Base-by-base conservation (phyloP, 2,329 filamentous ascomycete genomes). In the Torrubiellomyces zombiae region DNA sequence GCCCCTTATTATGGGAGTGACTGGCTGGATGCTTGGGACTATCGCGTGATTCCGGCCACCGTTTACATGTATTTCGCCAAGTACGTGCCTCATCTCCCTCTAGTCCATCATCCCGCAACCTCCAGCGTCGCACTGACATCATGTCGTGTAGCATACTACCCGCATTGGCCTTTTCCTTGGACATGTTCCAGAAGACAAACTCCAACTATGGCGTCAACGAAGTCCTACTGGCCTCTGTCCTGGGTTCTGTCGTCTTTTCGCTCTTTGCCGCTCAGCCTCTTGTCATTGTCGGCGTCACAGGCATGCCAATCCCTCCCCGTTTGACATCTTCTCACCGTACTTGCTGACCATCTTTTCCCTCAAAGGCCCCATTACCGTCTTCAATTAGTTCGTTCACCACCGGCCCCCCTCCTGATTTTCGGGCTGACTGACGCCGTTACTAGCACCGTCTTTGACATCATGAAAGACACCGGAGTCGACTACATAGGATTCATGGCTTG, bases 61-160 rank as follows among this genome's bases (percentile, higher is more conserved):
- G 58, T 91, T 16, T 91, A 91, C 52, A 92, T 91, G 79, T 92
- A 89, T 56, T 92, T 91, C 63, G 81, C 82, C 34, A 91, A 91
- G 80, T 86, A 62, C 33, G 59, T 36, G 2, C 12, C 7, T 5
- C 27, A 15, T 21, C 17, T 12, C 20, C 6, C 9, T 16, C 10
- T 13, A 24, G n/a, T 16, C 19, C 21, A n/a, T 9, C 20, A 12
- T 14, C 17, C 4, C 23, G 14, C n/a, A 21, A 13, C 3, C 3
- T 6, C 7, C 18, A 12, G 10, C 6, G 15, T 16, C 6, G 9
- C 16, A 15, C 15, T 15, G 23, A 18, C 12, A 26, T n/a, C n/a
- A n/a, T n/a, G 21, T 16, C 9, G 25, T 27, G 26, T 42, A 89
- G 80, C 53, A 89, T 92, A 41, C 54, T 92, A 9, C 82, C 83